phyloP scores from a whole-genome alignment of 192 early-diverging fungal genomes.

The Coemansia guatemalensis region DNA sequence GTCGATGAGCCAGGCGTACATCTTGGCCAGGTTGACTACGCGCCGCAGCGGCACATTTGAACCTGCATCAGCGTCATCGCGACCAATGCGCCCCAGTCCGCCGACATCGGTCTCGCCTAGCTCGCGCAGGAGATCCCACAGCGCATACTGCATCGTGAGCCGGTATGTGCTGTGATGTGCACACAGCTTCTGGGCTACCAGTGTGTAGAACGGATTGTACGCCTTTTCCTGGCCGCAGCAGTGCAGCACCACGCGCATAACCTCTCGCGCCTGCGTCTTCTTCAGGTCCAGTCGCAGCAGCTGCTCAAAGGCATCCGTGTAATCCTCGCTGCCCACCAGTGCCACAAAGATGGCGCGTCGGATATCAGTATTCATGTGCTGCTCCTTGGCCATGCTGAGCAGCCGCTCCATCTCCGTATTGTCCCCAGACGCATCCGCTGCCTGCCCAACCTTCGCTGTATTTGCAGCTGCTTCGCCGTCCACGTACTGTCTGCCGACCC shows the following conservation, averaged over 20 bases:
- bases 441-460: neutral
- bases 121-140: slow-evolving; percentile 94
- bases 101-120: slow-evolving; percentile 79
- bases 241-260: slow-evolving; percentile 87
- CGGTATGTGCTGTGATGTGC: slow-evolving; percentile 72
- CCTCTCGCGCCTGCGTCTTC: slow-evolving; percentile 93
- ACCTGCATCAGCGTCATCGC: slow-evolving; percentile 36
- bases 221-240: slow-evolving; percentile 85
- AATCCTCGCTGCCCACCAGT: slow-evolving; percentile 93
- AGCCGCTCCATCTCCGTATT: slow-evolving; percentile 59
- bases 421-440: slow-evolving; percentile 4
- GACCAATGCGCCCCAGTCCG: slow-evolving; percentile 57
- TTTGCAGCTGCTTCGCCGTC: neutral
- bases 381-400: slow-evolving; percentile 73
- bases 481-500: slow-evolving; percentile 65
- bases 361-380: slow-evolving; percentile 98
- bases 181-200: slow-evolving; percentile 82
- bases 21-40: slow-evolving; percentile 81
- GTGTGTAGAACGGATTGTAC: slow-evolving; percentile 93
- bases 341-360: slow-evolving; percentile 89
- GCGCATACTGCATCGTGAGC: slow-evolving; percentile 90
- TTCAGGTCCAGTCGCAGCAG: slow-evolving; percentile 82
- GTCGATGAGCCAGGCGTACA: slow-evolving; percentile 79
- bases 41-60: slow-evolving; percentile 64
- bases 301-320: slow-evolving; percentile 87